Base-by-base conservation (phyloP, 2,329 filamentous ascomycete species). In the Scleromitrula shiraiana region DNA sequence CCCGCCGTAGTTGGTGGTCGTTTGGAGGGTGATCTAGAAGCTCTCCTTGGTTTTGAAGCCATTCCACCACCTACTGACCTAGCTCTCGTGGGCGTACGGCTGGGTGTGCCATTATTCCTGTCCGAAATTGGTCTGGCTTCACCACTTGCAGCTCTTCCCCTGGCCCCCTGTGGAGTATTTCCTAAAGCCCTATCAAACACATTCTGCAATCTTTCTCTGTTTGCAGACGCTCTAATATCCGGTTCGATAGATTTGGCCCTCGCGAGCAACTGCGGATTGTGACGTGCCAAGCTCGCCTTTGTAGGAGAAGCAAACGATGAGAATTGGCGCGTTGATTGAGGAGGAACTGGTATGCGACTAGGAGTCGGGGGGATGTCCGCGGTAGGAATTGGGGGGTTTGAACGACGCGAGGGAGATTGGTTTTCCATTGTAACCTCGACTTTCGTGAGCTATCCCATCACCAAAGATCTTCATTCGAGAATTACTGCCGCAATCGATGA, bases 251-350 rank as follows among this genome's bases (percentile, higher is more conserved):
- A 59, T 17, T 47, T 37, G 9, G 58, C 62, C 53, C 72, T 69
- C 48, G 71, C 67, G 27, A 82, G 64, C 6, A 82, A 68, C 9
- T 79, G 73, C 0, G 80, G 77, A 52, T 83, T 77, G 40, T 77
- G 74, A 53, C 77, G 75, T 49, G 79, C 70, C 12, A 84, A 65
- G 57, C 79, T 85, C 10, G 81, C 73, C 60, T 73, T 78, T 0
- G 81, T 84, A 0, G 83, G 81, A n/a, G 81, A 83, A 46, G 77
- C 77, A 59, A 80, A 85, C 1, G 80, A 83, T 1, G 76, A 73
- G 62, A 15, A 65, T 58, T 24, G 59, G 51, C 46, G 53, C 54
- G 47, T 14, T 5, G 39, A 22, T 46, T 50, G 41, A 24, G 41
- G 44, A 33, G 45, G 54, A 27, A 50, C 52, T 3, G 60, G 60